Base-by-base conservation (phyloP, 2,329 filamentous ascomycete genomes). In the Cladorrhinum sp. region DNA sequence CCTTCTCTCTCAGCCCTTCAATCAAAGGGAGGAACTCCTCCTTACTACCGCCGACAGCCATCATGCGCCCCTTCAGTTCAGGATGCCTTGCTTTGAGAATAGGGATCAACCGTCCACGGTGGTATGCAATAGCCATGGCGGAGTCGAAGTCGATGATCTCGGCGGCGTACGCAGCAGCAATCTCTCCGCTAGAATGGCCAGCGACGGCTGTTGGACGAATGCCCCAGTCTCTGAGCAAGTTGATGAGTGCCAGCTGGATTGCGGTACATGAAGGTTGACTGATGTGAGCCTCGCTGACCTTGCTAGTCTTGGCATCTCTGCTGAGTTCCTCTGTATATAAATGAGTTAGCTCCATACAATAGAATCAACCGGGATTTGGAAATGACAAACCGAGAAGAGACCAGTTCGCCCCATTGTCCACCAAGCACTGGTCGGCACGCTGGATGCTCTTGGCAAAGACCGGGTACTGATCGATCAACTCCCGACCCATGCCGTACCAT, bases 1-100 rank as follows among this genome's bases (percentile, higher is more conserved):
- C 66, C n/a, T 71, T 74, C 16, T 69, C 67, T 22, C 68, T 67
- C 16, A 77, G 65, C 2, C 65, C 60, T 2, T 74, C 70, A 50
- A 80, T 74, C 4, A 76, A 68, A 0, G 71, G 70, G 62, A 75
- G 75, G 12, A 77, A 74, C 45, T 78, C 76, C 62, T 76, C 74
- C 22, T 77, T 74, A 41, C 73, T 76, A 1, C 76, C 74, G 1
- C 80, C 83, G 2, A 84, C 80, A 0, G 83, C 83, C 68, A 85
- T 75, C 84, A 86, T 86, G 7, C 76, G 71, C 0, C 83, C 83
- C 3, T 72, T 71, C 0, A 80, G 73, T 1, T 71, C 64, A 0
- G 78, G 75, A 58, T 76, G 71, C 32, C 72, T 73, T 52, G 74
- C 61, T 59, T 76, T 79, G 50, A 81, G 66, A 1, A 76, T 71